Conservation (phyloP, 495 filamentous ascomycete genomes). For the Penicillium waksmanii region DNA sequence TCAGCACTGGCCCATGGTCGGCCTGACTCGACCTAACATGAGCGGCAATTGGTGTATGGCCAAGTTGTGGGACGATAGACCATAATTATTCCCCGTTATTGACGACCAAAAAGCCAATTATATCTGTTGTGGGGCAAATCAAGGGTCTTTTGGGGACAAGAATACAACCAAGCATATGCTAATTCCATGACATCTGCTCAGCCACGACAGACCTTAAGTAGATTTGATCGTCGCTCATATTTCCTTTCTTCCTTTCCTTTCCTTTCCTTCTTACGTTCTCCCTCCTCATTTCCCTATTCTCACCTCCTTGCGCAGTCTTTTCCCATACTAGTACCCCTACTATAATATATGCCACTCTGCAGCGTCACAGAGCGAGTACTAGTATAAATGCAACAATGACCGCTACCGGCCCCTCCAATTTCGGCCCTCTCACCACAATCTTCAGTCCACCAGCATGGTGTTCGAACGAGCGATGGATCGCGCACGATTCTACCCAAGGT, state of each 20-base stretch:
- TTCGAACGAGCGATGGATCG: conserved; percentile 13
- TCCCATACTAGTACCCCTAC: neutral
- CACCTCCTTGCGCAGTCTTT: neutral
- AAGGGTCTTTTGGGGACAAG: neutral
- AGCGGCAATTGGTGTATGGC: neutral
- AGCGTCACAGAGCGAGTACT: neutral
- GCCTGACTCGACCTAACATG: neutral
- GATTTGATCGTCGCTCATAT: neutral
- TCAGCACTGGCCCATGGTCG: neutral
- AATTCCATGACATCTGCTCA: neutral
- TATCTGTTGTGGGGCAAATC: neutral
- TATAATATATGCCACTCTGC: neutral
- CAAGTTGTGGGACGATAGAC: neutral
- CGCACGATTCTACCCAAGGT: conserved; percentile 1
- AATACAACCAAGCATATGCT: neutral
- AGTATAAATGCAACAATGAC: conserved; percentile 5
- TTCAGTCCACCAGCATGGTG: conserved; percentile 10
- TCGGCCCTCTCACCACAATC: conserved; percentile 17
- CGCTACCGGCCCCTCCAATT: conserved; percentile 12
- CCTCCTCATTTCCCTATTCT: neutral
- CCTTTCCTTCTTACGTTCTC: neutral
- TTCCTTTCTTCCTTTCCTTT: neutral
- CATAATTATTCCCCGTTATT: neutral
- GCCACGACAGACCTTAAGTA: neutral
- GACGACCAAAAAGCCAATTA: neutral